Percentiles rank a stretch among this genome's conserved stretches.
Evolutionary conservation across 1,139 yeast genomes (phyloP).

Genomic region (Diutina ranongensis): DNA sequence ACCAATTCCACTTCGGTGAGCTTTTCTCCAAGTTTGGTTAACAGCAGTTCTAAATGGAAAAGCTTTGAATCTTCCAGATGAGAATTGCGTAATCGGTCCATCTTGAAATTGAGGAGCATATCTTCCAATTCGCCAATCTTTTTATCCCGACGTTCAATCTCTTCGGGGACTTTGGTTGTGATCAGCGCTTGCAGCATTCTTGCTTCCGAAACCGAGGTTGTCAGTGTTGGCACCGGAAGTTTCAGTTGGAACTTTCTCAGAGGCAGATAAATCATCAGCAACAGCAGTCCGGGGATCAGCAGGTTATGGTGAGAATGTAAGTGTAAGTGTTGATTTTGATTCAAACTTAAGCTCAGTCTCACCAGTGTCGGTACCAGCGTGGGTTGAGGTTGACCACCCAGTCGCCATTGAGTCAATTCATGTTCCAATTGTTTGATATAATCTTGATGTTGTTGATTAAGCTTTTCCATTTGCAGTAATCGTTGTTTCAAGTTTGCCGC

Average conservation of each 20-base stretch:
- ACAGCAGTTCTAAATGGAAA: conserved; percentile 27
- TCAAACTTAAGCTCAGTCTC: background rate
- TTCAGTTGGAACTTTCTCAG: conserved; percentile 4
- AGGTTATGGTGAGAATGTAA: background rate
- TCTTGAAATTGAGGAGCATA: conserved; percentile 24
- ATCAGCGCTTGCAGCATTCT: conserved; percentile 6
- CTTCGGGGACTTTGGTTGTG: conserved; percentile 12
- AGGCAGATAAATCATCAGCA: conserved; percentile 4
- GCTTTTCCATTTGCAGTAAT: conserved; percentile 35
- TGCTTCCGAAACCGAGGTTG: background rate
- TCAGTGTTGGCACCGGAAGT: background rate
- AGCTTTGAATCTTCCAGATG: conserved; percentile 37
- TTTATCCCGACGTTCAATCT: conserved; percentile 22
- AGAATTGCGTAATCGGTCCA: conserved; percentile 21
- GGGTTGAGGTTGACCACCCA: conserved; percentile 5
- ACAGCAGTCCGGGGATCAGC: conserved; percentile 5
- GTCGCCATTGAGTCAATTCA: conserved; percentile 22
- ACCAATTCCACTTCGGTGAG: conserved; percentile 29
- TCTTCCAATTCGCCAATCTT: conserved; percentile 29
- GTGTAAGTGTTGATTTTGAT: background rate
- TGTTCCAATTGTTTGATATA: conserved; percentile 37
- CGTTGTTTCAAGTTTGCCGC: conserved; percentile 40
- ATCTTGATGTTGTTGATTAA: conserved; percentile 31
- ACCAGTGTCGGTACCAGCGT: conserved; percentile 5
- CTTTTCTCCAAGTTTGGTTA: conserved; percentile 27